A percentile compares a stretch with the other conserved stretches of the same genome.
Evolutionary conservation across 495 filamentous ascomycete species (phyloP).

Genomic region (Xylaria curta): DNA sequence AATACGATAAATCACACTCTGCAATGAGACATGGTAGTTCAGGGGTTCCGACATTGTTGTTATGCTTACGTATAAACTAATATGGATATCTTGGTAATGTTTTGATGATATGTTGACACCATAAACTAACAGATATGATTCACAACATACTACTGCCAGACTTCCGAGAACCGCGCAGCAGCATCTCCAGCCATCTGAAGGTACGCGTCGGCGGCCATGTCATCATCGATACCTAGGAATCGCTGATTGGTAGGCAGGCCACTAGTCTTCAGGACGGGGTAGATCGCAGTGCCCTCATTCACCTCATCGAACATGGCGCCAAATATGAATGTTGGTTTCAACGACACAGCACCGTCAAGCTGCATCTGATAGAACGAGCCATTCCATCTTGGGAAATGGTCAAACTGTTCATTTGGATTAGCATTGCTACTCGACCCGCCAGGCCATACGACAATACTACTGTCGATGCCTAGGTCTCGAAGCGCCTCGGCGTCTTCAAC

Average conservation of each 20-base stretch:
- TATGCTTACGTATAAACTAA: background rate
- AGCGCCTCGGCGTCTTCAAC: conserved; percentile 36
- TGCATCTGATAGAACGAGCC: conserved; percentile 42
- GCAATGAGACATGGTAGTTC: background rate
- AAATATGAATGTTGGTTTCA: conserved; percentile 43
- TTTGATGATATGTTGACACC: background rate
- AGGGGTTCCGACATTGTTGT: background rate
- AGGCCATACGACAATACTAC: conserved; percentile 37
- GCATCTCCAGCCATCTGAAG: conserved; percentile 32
- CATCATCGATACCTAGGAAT: conserved; percentile 42
- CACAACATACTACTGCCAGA: conserved; percentile 26
- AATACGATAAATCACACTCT: background rate
- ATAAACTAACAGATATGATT: background rate
- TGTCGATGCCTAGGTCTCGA: conserved; percentile 34
- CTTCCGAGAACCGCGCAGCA: conserved; percentile 18
- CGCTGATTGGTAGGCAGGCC: conserved; percentile 40
- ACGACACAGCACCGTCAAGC: conserved; percentile 34
- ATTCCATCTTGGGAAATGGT: conserved; percentile 41
- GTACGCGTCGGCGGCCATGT: conserved; percentile 44
- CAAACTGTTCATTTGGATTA: conserved; percentile 32
- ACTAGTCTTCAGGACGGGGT: conserved; percentile 31
- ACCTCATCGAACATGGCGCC: conserved; percentile 46
- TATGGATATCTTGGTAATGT: conserved; percentile 3
- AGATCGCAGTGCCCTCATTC: conserved; percentile 39
- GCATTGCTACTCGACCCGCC: conserved; percentile 38